Base-by-base conservation (phyloP, 139 green algal species). In the Trebouxia sp. region DNA sequence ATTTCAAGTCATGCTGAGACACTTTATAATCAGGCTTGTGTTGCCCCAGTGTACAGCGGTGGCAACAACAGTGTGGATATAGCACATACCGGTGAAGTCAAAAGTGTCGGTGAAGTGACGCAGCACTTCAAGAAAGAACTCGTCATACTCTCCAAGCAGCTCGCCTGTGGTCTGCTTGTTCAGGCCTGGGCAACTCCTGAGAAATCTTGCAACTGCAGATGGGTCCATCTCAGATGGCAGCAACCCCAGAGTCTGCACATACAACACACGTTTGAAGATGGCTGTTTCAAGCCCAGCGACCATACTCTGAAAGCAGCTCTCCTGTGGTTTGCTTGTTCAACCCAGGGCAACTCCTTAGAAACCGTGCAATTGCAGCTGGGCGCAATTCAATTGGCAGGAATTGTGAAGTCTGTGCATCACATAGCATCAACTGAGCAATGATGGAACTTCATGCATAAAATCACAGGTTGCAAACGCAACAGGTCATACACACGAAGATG, bases 271-370 rank as follows among this genome's bases (percentile, higher is more conserved):
- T 15, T 38, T 9, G 11, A 65, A 22, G 3, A 65, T 5, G 53
- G 14, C 8, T 32, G 14, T 8, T 5, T 35, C 7, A 11, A 53
- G 15, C 3, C 14, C 14, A n/a, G n/a, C n/a, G n/a, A n/a, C n/a
- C 91, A 0, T 88, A 86, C 62, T 99, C 96, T 0, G 96, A 95
- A 24, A 99, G 90, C 66, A 97, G 89, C 80, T 99, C 95, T 0
- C 96, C 96, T 26, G 98, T 92, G 35, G 86, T 87, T 15, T 76
- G 66, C 85, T 98, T 98, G 89, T 91, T 89, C 48, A 99, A 89
- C 4, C 94, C 92, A 1, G 94, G 94, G 75, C 95, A 97, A 56
- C 83, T 80, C 28, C 90, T 88, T 80, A 99, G 88, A 83, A 99
- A 98, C 55, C 86, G 85, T 4, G 93, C 96, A 30, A 97, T 85